phyloP scores from a whole-genome alignment of 1,139 yeast species.

The Hansenula sp. region DNA sequence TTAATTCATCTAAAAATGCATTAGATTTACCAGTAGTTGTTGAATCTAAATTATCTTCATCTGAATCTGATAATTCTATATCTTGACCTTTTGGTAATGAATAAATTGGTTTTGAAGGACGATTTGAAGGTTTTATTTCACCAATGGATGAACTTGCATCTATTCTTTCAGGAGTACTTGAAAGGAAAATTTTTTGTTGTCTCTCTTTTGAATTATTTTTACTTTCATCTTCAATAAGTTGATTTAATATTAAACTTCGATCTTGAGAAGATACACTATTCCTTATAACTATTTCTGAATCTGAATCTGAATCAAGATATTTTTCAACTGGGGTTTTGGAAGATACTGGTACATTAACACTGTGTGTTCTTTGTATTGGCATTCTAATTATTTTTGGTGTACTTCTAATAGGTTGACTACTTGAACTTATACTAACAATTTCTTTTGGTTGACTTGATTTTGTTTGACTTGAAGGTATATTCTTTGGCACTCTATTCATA shows the following conservation, averaged over 20 bases:
- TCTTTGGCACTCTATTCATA: background rate
- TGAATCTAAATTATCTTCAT: background rate
- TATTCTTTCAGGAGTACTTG: slow-evolving; percentile 1
- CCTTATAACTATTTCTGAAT: too few species aligned
- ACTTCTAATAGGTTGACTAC: background rate
- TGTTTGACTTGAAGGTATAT: background rate
- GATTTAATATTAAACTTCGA: too few species aligned
- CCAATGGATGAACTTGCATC: slow-evolving; percentile 3
- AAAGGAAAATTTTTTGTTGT: background rate
- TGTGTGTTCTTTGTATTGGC: background rate
- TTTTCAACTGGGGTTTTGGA: too few species aligned
- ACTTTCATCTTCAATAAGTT: too few species aligned
- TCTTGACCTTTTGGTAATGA: slow-evolving; percentile 2
- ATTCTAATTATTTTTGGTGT: background rate
- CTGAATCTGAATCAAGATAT: too few species aligned
- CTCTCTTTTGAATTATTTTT: too few species aligned
- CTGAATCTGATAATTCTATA: background rate
- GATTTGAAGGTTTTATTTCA: slow-evolving; percentile 1
- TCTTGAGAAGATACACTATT: too few species aligned
- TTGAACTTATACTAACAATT: background rate
- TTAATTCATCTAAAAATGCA: slow-evolving; percentile 8
- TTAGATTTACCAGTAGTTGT: slow-evolving; percentile 3
- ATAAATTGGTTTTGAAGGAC: background rate
- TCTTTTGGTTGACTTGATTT: background rate
- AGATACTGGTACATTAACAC: too few species aligned